phyloP scores from a whole-genome alignment of 352 stramenopile genomes.

The Pythium sp. region DNA sequence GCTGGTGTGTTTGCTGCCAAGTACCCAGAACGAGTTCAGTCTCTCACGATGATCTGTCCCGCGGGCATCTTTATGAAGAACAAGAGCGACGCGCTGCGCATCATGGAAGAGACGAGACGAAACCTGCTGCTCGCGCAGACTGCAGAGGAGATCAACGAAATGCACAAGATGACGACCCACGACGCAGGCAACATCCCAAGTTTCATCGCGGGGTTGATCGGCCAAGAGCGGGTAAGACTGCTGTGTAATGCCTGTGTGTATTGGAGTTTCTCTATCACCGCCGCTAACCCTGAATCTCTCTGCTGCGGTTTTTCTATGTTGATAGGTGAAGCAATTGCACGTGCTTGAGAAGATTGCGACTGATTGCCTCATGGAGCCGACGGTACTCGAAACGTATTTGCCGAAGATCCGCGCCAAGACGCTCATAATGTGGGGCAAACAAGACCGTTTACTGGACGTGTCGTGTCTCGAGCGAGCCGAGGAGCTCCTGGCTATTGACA shows the following conservation, averaged over 20 bases:
- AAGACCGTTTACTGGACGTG: conserved; percentile 60
- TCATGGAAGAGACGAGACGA: conserved; percentile 57
- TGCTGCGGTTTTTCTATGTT: not conserved
- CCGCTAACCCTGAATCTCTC: not conserved
- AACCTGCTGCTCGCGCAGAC: conserved; percentile 69
- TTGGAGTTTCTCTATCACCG: not conserved
- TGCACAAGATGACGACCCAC: conserved; percentile 46
- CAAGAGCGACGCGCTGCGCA: conserved; percentile 52
- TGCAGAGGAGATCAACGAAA: conserved; percentile 51
- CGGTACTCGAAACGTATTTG: conserved; percentile 52
- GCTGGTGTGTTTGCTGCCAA: conserved; percentile 63
- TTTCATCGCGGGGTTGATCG: conserved; percentile 32
- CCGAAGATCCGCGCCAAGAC: conserved; percentile 45
- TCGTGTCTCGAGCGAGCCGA: conserved; percentile 59
- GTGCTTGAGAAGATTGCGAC: conserved; percentile 55
- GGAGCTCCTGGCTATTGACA: conserved; percentile 35
- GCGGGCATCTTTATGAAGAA: conserved; percentile 66
- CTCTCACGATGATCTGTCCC: conserved; percentile 71
- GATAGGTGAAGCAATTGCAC: conserved; percentile 33
- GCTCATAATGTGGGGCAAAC: conserved; percentile 65
- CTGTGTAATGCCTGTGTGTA: not conserved
- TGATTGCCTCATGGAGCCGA: conserved; percentile 43
- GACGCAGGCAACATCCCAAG: conserved; percentile 31
- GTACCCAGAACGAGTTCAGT: conserved; percentile 53
- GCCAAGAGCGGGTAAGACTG: conserved; percentile 33